phyloP scores from a whole-genome alignment of 371 early-diverging fungal genomes.

The Mycotypha africana region DNA sequence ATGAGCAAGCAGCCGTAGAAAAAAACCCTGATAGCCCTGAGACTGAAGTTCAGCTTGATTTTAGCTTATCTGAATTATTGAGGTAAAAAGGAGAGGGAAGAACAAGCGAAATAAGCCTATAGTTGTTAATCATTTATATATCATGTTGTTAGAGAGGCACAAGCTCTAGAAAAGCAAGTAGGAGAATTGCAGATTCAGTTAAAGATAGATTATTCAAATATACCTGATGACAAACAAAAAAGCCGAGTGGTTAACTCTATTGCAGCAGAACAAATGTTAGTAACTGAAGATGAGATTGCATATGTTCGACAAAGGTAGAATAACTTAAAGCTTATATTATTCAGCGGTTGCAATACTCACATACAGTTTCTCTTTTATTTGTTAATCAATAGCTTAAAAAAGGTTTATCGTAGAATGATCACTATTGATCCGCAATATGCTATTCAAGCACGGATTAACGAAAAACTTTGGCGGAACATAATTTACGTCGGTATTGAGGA shows the following conservation, averaged over 20 bases:
- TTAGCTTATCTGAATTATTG: too few relatives aligned
- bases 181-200: conserved; percentile 36
- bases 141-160: conserved; percentile 46
- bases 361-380: background rate
- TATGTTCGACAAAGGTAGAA: conserved; percentile 41
- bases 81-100: too few relatives aligned
- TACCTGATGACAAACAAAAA: conserved; percentile 33
- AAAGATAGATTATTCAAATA: conserved; percentile 30
- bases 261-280: conserved; percentile 32
- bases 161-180: conserved; percentile 44
- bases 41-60: too few relatives aligned
- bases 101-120: too few relatives aligned
- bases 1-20: too few relatives aligned
- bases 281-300: conserved; percentile 42
- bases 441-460: conserved; percentile 33
- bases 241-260: conserved; percentile 26
- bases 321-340: background rate
- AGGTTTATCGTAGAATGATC: conserved; percentile 29
- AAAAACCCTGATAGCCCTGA: too few relatives aligned
- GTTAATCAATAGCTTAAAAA: conserved; percentile 21
- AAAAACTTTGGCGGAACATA: conserved; percentile 42
- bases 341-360: too few relatives aligned
- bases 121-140: too few relatives aligned
- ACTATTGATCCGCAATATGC: conserved; percentile 27
- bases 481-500: conserved; percentile 43